Evolutionary conservation across 441 rosid species (phyloP).

Genomic region (Pelargonium citronellum): DNA sequence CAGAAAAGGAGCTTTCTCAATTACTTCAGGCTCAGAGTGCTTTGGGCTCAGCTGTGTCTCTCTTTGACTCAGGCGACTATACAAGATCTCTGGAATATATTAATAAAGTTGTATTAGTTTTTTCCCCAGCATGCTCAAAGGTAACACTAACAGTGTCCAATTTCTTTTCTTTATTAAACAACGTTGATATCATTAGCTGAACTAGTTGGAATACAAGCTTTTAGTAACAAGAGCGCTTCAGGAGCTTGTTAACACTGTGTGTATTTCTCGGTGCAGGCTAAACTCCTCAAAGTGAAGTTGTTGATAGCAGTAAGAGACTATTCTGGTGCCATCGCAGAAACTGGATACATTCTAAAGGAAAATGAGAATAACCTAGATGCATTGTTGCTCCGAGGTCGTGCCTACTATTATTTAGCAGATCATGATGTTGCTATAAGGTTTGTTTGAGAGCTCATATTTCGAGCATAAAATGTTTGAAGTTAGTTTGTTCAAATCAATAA

Average conservation of each 20-base stretch:
- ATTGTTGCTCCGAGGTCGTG: slow-evolving; percentile 86
- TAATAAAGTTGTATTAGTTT: slow-evolving; percentile 84
- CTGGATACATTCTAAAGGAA: slow-evolving; percentile 80
- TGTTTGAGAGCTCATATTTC: slow-evolving; percentile 12
- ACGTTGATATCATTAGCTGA: background rate
- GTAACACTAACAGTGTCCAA: slow-evolving; percentile 36
- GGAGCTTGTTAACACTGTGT: slow-evolving; percentile 8
- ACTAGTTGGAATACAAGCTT: slow-evolving; percentile 4
- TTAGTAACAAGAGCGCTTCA: background rate
- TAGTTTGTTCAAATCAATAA: slow-evolving; percentile 15
- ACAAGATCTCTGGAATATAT: slow-evolving; percentile 66
- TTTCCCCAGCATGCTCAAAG: slow-evolving; percentile 83
- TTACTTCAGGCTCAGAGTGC: slow-evolving; percentile 76
- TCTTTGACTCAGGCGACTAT: slow-evolving; percentile 61
- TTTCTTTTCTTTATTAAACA: background rate
- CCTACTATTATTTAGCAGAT: slow-evolving; percentile 93
- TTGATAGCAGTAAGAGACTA: slow-evolving; percentile 69
- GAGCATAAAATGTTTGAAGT: slow-evolving; percentile 3
- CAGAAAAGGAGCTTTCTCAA: slow-evolving; percentile 91
- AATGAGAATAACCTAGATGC: slow-evolving; percentile 90
- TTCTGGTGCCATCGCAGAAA: slow-evolving; percentile 70
- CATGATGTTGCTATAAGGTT: slow-evolving; percentile 93
- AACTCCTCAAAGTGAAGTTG: slow-evolving; percentile 67
- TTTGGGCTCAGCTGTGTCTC: slow-evolving; percentile 53
- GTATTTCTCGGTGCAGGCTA: slow-evolving; percentile 52